Conservation (phyloP, 805 yeast species). For the Teunomyces lycoperdinae region DNA sequence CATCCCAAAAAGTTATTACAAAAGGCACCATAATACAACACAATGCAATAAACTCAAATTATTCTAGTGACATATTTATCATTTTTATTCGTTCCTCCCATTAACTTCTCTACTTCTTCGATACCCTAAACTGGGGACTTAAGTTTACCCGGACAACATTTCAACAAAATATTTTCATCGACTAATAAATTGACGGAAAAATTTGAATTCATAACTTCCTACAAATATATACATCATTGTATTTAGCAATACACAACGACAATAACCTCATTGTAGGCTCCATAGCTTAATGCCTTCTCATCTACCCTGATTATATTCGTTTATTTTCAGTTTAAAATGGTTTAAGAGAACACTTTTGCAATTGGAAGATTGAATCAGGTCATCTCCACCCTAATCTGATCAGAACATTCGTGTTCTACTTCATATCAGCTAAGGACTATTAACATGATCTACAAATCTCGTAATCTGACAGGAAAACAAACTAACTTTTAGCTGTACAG, state of each 20-base stretch:
- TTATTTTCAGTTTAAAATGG: conserved; percentile 49
- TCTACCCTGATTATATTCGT: conserved; percentile 47
- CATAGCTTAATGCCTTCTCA: conserved; percentile 49
- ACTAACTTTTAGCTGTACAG: neutral
- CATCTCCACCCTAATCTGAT: conserved; percentile 45
- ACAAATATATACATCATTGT: neutral
- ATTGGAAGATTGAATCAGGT: conserved; percentile 38
- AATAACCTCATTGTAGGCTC: conserved; percentile 11
- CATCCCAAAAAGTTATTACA: neutral
- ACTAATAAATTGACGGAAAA: conserved; percentile 1
- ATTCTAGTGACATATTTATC: too few relatives aligned
- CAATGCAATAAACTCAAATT: too few relatives aligned
- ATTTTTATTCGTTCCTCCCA: too few relatives aligned
- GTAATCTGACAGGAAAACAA: neutral
- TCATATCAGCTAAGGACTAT: conserved; percentile 26
- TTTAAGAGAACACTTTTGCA: conserved; percentile 45
- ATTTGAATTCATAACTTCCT: neutral
- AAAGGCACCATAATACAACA: too few relatives aligned
- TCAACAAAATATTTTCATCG: neutral
- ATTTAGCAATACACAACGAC: neutral
- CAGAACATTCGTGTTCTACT: conserved; percentile 5
- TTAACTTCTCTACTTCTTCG: neutral
- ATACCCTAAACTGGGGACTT: neutral
- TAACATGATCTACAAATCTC: conserved; percentile 24
- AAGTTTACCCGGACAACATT: neutral